phyloP scores from a whole-genome alignment of 257 asterid species.

The Avicennia marina region DNA sequence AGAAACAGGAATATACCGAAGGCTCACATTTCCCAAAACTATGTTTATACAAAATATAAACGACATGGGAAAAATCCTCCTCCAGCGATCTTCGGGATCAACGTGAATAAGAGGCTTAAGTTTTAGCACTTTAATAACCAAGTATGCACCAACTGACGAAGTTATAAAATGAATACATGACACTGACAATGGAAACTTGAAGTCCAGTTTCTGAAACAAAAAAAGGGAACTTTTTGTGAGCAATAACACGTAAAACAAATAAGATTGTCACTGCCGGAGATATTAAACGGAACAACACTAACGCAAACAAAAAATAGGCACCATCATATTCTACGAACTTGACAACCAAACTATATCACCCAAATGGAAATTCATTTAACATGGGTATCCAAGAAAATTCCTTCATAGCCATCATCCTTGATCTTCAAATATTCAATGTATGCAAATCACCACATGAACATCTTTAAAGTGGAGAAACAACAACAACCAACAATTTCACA shows the following conservation, averaged over 20 bases:
- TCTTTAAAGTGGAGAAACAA: not conserved
- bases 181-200: conserved; percentile 61
- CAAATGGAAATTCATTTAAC: conserved; percentile 5
- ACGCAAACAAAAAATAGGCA: not conserved
- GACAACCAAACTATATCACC: conserved; percentile 7
- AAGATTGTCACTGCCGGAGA: not conserved
- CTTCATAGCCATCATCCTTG: too few species aligned
- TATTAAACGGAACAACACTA: not conserved
- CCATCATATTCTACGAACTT: not conserved
- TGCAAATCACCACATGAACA: not conserved
- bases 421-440: too few species aligned
- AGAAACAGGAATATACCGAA: conserved; percentile 60
- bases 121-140: conserved; percentile 58
- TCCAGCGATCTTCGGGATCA: conserved; percentile 59
- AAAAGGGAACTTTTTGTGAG: not conserved
- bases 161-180: conserved; percentile 65
- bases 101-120: conserved; percentile 52
- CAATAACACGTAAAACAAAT: not conserved
- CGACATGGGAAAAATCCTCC: conserved; percentile 60
- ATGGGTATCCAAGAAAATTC: too few species aligned
- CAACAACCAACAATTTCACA: too few species aligned
- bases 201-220: conserved; percentile 51
- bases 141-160: conserved; percentile 57
- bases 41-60: conserved; percentile 54
- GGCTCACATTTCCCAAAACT: conserved; percentile 52